These are phyloP conservation scores for Trichophyton benhamiae DNA, from an alignment of 2,329 filamentous ascomycete species.

Conservation along the genomic window DNA sequence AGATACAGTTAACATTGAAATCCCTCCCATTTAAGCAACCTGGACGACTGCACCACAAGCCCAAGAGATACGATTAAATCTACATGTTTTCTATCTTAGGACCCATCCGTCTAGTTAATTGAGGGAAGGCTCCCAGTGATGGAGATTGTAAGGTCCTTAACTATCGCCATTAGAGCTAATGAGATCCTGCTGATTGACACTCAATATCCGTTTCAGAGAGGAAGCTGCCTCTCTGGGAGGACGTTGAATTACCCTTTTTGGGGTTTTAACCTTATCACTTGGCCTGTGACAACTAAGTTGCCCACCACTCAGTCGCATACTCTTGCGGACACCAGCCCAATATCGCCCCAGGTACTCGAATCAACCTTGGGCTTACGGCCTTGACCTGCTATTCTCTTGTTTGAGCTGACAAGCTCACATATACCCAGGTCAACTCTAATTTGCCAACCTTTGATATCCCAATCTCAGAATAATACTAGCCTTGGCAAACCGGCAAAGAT, in stretches of 20 bases:
- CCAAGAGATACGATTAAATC: too few relatives aligned
- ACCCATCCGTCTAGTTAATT: too few relatives aligned
- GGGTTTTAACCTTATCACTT: neutral
- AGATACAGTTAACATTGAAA: neutral
- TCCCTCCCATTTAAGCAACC: neutral
- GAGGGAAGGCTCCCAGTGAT: too few relatives aligned
- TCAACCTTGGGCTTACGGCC: too few relatives aligned
- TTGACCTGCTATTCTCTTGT: neutral
- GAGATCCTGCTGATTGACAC: too few relatives aligned
- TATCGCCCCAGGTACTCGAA: neutral
- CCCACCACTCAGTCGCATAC: too few relatives aligned
- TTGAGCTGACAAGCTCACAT: neutral
- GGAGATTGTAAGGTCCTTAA: too few relatives aligned
- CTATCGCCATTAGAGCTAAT: too few relatives aligned
- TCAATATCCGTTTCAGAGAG: too few relatives aligned
- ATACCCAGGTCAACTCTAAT: neutral
- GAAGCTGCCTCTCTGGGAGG: neutral
- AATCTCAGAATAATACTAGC: neutral
- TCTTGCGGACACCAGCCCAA: neutral
- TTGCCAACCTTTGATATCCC: neutral
- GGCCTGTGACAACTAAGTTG: too few relatives aligned
- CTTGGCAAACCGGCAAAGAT: neutral
- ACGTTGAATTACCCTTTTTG: slow-evolving; percentile 1
- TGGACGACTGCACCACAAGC: too few relatives aligned
- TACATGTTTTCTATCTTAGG: too few relatives aligned